Evolutionary conservation across 1,139 yeast species (phyloP).

Genomic region (Torulaspora globosa): DNA sequence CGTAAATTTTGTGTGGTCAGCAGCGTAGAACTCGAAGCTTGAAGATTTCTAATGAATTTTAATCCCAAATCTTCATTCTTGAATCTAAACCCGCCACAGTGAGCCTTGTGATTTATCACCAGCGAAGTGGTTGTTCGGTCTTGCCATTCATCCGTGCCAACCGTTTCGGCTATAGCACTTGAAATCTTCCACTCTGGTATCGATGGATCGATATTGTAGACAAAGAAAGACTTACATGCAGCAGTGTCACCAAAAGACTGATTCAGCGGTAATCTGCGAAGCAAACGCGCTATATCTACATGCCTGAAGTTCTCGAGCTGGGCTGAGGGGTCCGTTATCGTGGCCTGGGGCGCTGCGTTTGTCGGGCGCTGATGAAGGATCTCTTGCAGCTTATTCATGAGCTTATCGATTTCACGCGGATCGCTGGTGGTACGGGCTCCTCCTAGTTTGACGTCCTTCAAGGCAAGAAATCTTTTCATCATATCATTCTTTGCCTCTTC

Average conservation of each 20-base stretch:
- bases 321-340: background rate
- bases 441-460: conserved; percentile 43
- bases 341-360: conserved; percentile 2
- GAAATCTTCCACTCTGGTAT: conserved; percentile 32
- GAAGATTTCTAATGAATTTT: conserved; percentile 15
- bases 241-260: conserved; percentile 14
- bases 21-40: background rate
- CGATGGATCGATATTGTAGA: conserved; percentile 30
- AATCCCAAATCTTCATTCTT: conserved; percentile 17
- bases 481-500: conserved; percentile 48
- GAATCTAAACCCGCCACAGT: conserved; percentile 30
- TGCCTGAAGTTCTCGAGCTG: conserved; percentile 8
- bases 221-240: conserved; percentile 22
- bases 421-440: conserved; percentile 39
- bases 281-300: conserved; percentile 19
- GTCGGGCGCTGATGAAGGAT: conserved; percentile 7
- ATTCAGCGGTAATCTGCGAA: conserved; percentile 23
- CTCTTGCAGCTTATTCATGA: conserved; percentile 32
- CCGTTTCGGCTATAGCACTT: conserved; percentile 21
- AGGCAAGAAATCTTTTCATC: conserved; percentile 51
- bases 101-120: conserved; percentile 29
- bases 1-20: conserved; percentile 8
- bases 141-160: conserved; percentile 23
- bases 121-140: conserved; percentile 24
- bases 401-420: conserved; percentile 37